Evolutionary conservation across 2,329 filamentous ascomycete genomes (phyloP), one percentile per base, ranked within the genome.

Genomic region (Cercospora sp.): DNA sequence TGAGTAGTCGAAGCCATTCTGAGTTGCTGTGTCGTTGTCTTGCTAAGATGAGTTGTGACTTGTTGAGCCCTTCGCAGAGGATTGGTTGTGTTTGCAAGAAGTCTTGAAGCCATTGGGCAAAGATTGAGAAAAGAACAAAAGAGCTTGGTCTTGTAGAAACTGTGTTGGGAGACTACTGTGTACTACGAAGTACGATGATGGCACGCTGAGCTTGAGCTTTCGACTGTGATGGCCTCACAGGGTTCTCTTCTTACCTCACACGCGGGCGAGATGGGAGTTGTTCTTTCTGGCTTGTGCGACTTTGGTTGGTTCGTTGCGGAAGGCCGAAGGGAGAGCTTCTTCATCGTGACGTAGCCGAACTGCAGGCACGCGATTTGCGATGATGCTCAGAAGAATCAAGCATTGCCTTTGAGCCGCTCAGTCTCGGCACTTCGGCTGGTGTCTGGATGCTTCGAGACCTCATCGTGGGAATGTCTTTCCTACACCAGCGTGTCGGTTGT

Each of bases 1-100:
- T 71, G 65, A 3, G 77, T 78, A 12, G 75, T 75, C 30, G 75
- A 72, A 68, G 77, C 75, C 69, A 74, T 75, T 59, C 71, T 71
- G 71, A 74, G 65, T 33, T 59, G 53, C 16, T 62, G 60, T 13
- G 59, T 48, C 45, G 76, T 73, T 4, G 65, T 31, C 30, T 45
- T 51, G n/a, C 64, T 65, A 20, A 68, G 59, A 18, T 68, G 66
- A 23, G 68, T 66, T 20, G 68, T 63, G n/a, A 73, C 42, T 67
- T 69, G 68, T 48, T 67, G 67, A 36, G 68, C 68, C 65, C 71
- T 53, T 23, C 66, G 65, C 13, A 68, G 42, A 42, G 68, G 20
- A 63, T 63, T 45, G 58, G 62, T 53, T 23, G 60, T 42, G n/a
- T 58, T 58, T 16, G 53, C 26, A 2, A 57, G 62, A 5, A 64